Evolutionary conservation across 306 rosid species (phyloP).

Genomic region (cucumber (Cucumis sativus)): Cucumber_9930_V3 NC_026660.2:15338001-15338500

Average conservation of each 20-base stretch:
- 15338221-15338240: background rate
- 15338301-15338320: background rate
- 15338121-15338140: background rate
- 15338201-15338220: background rate
- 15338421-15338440: conserved; percentile 22
- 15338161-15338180: background rate
- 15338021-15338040: no score
- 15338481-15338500: conserved; percentile 9
- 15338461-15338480: conserved; percentile 6
- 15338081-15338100: background rate
- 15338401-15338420: background rate
- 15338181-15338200: background rate
- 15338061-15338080: background rate
- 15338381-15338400: background rate
- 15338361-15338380: background rate
- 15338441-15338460: background rate
- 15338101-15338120: background rate
- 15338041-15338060: background rate
- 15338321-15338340: background rate
- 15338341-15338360: background rate
- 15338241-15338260: background rate
- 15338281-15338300: background rate
- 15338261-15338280: background rate
- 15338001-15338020: no score
- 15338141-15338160: background rate